Evolutionary conservation across 2,329 filamentous ascomycete genomes (phyloP).

Genomic region (Microascus cirrosus): DNA sequence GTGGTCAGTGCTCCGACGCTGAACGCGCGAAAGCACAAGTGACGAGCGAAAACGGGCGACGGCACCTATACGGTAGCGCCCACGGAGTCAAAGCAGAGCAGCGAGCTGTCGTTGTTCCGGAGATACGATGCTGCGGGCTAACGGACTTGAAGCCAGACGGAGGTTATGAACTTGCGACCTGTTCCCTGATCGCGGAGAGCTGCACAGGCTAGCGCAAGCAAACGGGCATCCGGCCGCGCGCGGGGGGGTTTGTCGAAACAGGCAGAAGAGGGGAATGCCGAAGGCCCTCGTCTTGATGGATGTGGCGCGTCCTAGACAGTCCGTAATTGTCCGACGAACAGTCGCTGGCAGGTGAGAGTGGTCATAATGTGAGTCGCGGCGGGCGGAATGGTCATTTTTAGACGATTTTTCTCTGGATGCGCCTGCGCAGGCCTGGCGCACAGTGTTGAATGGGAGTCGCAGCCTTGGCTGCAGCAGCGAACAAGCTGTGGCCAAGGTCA

Average conservation of each 20-base stretch:
- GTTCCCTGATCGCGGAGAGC: background rate
- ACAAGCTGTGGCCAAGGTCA: background rate
- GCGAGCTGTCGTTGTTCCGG: background rate
- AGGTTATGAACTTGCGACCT: slow-evolving; percentile 3
- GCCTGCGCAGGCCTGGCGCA: background rate
- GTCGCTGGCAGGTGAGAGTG: background rate
- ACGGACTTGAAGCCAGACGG: background rate
- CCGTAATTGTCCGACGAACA: background rate
- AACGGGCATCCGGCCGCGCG: background rate
- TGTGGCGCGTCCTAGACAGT: background rate
- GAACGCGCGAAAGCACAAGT: background rate
- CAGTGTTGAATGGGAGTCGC: background rate
- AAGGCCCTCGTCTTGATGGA: background rate
- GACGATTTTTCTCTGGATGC: background rate
- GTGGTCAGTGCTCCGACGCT: background rate
- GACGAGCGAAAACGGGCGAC: background rate
- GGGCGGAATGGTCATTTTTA: background rate
- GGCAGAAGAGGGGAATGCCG: background rate
- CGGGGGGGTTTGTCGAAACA: background rate
- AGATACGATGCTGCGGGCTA: background rate
- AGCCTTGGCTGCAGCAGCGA: background rate
- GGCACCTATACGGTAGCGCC: background rate
- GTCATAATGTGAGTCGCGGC: background rate
- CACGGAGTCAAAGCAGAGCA: background rate
- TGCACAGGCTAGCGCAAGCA: background rate